phyloP scores from a whole-genome alignment of 2,329 filamentous ascomycete genomes.

The Aspergillus hortae region DNA sequence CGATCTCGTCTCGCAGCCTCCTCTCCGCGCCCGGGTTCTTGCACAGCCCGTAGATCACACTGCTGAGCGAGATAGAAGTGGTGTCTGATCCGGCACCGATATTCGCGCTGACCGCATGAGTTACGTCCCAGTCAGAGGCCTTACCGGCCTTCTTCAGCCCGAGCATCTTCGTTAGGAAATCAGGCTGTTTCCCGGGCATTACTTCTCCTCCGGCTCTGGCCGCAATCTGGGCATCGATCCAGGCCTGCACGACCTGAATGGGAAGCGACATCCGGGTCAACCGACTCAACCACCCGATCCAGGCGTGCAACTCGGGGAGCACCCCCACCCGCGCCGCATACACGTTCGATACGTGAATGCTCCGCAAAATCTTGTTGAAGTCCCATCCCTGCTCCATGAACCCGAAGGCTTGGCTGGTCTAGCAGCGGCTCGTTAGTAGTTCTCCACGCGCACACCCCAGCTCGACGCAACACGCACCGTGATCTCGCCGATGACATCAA shows the following conservation, averaged over 20 bases:
- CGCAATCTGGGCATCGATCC: neutral
- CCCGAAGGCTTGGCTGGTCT: constrained; percentile 1
- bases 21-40: constrained; percentile 14
- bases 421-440: constrained; percentile 14
- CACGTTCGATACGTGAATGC: neutral
- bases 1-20: constrained; percentile 18
- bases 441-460: too few relatives aligned
- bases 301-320: neutral
- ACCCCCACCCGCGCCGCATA: neutral
- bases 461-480: constrained; percentile 14
- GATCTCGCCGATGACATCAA: constrained; percentile 11
- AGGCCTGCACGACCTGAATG: neutral
- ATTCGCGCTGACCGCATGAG: neutral
- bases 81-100: constrained; percentile 20
- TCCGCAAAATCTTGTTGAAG: neutral
- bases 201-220: neutral
- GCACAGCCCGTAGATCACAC: constrained; percentile 13
- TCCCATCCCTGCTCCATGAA: constrained; percentile 5
- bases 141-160: neutral
- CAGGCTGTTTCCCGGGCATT: neutral
- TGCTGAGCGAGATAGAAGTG: constrained; percentile 14
- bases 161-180: neutral
- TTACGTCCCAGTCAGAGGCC: neutral
- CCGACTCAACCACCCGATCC: neutral
- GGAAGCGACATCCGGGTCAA: neutral